Percentiles rank a stretch among this genome's conserved stretches.
These are phyloP conservation scores for Cornus suecica DNA, from an alignment of 148 eudicot species.

Conservation along the genomic window DNA sequence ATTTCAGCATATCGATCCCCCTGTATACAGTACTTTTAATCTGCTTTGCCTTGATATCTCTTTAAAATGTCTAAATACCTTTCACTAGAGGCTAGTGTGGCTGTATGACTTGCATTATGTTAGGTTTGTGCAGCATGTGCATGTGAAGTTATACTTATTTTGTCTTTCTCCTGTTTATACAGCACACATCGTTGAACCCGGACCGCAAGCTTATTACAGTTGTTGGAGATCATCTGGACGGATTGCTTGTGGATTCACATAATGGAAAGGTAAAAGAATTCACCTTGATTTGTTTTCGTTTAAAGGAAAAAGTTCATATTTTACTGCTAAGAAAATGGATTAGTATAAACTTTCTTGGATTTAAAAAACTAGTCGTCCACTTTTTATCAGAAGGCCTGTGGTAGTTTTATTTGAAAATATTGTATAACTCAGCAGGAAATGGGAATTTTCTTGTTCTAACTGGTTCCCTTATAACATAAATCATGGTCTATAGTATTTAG, in stretches of 20 bases:
- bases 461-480: no score
- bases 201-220: slow-evolving; percentile 64
- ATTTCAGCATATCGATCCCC: no score
- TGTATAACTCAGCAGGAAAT: no score
- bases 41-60: not conserved
- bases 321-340: not conserved
- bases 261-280: slow-evolving; percentile 60
- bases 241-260: slow-evolving; percentile 66
- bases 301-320: not conserved
- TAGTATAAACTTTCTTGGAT: not conserved
- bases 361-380: not conserved
- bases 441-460: not conserved
- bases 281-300: not conserved
- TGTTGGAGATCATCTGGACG: slow-evolving; percentile 78
- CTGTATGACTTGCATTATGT: not conserved
- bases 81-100: not conserved
- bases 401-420: no score
- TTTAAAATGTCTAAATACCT: not conserved
- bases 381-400: not conserved
- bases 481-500: not conserved
- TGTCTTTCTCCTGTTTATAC: slow-evolving; percentile 23
- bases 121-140: not conserved
- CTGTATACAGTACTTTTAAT: no score
- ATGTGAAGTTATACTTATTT: not conserved
- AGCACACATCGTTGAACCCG: slow-evolving; percentile 90